Conservation (phyloP, 345 rosid species). For the Syzygium jambos region DNA sequence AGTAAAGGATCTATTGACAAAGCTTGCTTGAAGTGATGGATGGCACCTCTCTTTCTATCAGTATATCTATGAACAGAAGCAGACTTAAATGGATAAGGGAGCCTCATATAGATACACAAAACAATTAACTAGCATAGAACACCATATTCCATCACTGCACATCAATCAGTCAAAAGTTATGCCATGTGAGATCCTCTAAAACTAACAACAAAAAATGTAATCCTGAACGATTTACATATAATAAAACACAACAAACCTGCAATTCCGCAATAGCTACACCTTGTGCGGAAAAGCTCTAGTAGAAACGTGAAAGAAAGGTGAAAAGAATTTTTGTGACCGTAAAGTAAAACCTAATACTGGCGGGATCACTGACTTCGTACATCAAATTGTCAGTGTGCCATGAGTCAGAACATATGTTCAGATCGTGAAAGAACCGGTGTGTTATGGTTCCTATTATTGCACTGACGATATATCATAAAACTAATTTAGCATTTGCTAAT, state of each 20-base stretch:
- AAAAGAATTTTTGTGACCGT: background rate
- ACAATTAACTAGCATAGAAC: background rate
- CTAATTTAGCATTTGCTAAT: background rate
- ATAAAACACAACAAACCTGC: background rate
- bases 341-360: background rate
- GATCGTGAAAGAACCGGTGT: background rate
- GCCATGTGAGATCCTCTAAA: background rate
- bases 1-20: conserved; percentile 84
- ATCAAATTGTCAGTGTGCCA: background rate
- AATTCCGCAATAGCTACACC: background rate
- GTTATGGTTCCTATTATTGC: background rate
- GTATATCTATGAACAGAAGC: conserved; percentile 53
- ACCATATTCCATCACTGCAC: background rate
- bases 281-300: background rate
- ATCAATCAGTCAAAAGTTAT: background rate
- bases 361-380: background rate
- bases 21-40: conserved; percentile 77
- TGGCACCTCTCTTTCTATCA: conserved; percentile 76
- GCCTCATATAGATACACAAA: background rate
- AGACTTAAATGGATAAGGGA: background rate
- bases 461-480: background rate
- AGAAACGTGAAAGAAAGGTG: background rate
- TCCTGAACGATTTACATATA: background rate
- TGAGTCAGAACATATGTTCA: background rate
- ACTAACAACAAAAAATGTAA: background rate